Conservation (phyloP, 768 basidiomycete species). For the Gymnopilus junonius region DNA sequence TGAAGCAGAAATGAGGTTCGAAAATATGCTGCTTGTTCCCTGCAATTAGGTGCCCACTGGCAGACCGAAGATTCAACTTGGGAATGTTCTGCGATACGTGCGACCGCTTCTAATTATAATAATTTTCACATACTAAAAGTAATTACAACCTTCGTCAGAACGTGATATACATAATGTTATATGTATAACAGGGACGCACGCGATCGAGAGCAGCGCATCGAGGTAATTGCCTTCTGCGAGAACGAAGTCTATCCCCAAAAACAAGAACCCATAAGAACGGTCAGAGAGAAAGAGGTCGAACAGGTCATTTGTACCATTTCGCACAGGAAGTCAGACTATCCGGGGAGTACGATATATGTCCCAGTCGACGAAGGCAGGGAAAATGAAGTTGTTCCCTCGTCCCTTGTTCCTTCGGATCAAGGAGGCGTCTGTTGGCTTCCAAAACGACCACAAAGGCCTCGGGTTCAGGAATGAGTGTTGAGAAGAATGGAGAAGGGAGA, state of each 20-base stretch:
- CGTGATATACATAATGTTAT: not conserved
- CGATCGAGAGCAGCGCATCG: not conserved
- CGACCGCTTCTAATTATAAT: not conserved
- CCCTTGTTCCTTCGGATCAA: slow-evolving; percentile 6
- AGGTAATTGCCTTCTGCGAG: not conserved
- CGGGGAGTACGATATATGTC: not conserved
- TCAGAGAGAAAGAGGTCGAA: too few species aligned
- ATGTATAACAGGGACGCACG: too few species aligned
- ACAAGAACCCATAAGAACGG: too few species aligned
- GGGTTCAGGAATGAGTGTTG: not conserved
- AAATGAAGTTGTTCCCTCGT: not conserved
- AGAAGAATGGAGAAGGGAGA: not conserved
- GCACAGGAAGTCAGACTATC: not conserved
- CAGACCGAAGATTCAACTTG: too few species aligned
- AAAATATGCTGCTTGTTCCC: too few species aligned
- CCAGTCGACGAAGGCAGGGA: not conserved
- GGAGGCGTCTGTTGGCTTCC: not conserved
- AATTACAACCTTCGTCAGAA: not conserved
- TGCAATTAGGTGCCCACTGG: too few species aligned
- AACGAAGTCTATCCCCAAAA: not conserved
- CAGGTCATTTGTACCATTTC: too few species aligned
- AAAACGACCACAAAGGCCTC: not conserved
- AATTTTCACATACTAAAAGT: not conserved
- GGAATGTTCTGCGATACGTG: not conserved
- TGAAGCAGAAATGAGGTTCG: too few species aligned